A percentile compares a stretch with the other conserved stretches of the same genome.
Evolutionary conservation across 306 rosid species (phyloP).

Genomic region (Medicago arabica): DNA sequence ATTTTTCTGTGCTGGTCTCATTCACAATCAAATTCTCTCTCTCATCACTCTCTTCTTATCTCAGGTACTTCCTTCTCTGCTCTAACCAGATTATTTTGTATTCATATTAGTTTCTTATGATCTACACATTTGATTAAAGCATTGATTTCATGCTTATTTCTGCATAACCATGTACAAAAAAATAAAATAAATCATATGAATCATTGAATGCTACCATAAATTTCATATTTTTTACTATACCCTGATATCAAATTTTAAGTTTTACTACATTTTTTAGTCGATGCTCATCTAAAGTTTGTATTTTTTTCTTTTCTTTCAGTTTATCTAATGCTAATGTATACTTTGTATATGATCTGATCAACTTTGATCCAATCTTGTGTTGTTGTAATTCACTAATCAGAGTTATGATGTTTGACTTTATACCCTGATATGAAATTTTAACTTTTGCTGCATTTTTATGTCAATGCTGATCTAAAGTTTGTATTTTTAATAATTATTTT

Average conservation of each 20-base stretch:
- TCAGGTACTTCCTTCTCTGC: conserved; percentile 43
- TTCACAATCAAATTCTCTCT: not conserved
- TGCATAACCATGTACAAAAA: not conserved
- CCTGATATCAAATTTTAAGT: conserved; percentile 12
- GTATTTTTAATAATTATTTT: conserved; percentile 5
- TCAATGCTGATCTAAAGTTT: conserved; percentile 42
- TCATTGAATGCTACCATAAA: not conserved
- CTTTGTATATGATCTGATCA: not conserved
- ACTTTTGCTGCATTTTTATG: conserved; percentile 26
- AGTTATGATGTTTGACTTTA: conserved; percentile 8
- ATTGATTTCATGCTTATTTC: not conserved
- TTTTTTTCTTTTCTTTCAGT: not conserved
- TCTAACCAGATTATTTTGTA: too few relatives aligned
- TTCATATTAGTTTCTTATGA: not conserved
- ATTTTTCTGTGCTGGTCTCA: not conserved
- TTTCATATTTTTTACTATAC: not conserved
- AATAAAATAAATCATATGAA: not conserved
- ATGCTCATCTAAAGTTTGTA: conserved; percentile 42
- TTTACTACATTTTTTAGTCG: conserved; percentile 20
- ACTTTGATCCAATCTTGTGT: not conserved
- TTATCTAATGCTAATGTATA: not conserved
- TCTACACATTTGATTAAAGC: not conserved
- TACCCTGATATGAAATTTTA: conserved; percentile 11
- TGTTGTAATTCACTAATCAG: not conserved
- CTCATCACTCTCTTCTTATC: too few relatives aligned